Evolutionary conservation across 2,329 filamentous ascomycete genomes (phyloP), one percentile per base, ranked within the genome.

Genomic region (Immersiporthe knoxdaviesiana): DNA sequence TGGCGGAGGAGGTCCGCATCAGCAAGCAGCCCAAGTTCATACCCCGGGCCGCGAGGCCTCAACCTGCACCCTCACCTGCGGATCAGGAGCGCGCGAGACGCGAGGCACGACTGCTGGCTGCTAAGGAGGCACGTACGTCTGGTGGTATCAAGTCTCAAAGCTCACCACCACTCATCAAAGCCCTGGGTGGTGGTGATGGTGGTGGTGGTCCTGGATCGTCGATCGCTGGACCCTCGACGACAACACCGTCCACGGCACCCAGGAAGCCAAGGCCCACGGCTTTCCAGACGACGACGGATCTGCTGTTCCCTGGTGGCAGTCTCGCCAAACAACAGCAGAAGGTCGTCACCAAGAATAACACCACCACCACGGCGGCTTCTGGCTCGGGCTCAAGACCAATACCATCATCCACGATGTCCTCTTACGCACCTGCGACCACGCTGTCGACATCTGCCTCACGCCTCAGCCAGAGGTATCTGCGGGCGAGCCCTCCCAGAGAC

Each of bases 1-100:
- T 63, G 16, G 24, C 14, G 14, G 80, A 84, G 63, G 86, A 88
- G 64, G 80, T 84, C 62, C 80, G 83, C 37, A 83, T 83, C 60
- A 81, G 82, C 16, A 74, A 75, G 12, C 78, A 82, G 66, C 70
- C 80, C 67, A 76, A 83, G 62, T 81, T 80, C 64, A 71, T 69
- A 61, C 73, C 60, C 52, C 52, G 44, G 18, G 41, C 52, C 18
- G 30, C 61, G 10, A 47, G 16, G 50, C 14, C 64, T 32, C 52
- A 7, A 16, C 65, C 27, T 24, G 52, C 32, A 1, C 65, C 41
- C 24, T 63, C 39, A 1, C 60, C 59, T 67, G 61, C 30, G 35
- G 60, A 50, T 32, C 63, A 66, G 37, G 65, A 69, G 67, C 73
- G 72, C 59, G 50, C 30, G 16, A 30, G 68, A 30, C 67, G 65